A percentile compares a stretch with the other conserved stretches of the same genome.
These are phyloP conservation scores for Exophiala sideris DNA, from an alignment of 2,329 filamentous ascomycete genomes.

Conservation along the genomic window DNA sequence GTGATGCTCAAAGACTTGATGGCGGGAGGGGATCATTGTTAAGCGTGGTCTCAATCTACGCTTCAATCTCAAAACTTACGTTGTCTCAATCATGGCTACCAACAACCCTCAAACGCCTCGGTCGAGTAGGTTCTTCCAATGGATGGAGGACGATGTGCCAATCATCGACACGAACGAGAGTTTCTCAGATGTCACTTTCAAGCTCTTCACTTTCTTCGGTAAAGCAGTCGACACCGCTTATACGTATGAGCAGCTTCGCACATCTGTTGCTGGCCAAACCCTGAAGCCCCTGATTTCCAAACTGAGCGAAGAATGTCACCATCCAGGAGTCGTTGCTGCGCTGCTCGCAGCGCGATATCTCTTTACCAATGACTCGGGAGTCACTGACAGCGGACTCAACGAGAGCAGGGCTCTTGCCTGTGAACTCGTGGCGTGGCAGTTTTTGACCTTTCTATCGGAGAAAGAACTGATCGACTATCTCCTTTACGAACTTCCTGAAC, in stretches of 20 bases:
- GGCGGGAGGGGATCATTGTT: no score
- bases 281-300: slow-evolving; percentile 39
- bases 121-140: slow-evolving; percentile 18
- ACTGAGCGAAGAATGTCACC: slow-evolving; percentile 42
- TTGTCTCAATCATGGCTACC: slow-evolving; percentile 15
- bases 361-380: slow-evolving; percentile 47
- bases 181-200: slow-evolving; percentile 39
- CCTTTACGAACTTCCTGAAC: slow-evolving; percentile 50
- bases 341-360: slow-evolving; percentile 59
- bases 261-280: slow-evolving; percentile 36
- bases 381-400: slow-evolving; percentile 55
- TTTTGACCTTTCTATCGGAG: slow-evolving; percentile 54
- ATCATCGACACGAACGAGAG: slow-evolving; percentile 40
- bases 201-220: slow-evolving; percentile 42
- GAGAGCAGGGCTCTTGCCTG: slow-evolving; percentile 57
- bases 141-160: slow-evolving; percentile 34
- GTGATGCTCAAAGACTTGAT: no score
- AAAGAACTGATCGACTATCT: slow-evolving; percentile 57
- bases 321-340: slow-evolving; percentile 44
- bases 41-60: slow-evolving; percentile 18
- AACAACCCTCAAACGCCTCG: slow-evolving; percentile 22
- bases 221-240: slow-evolving; percentile 41
- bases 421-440: slow-evolving; percentile 62
- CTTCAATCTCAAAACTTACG: slow-evolving; percentile 23
- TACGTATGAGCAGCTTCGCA: slow-evolving; percentile 45